Base-by-base conservation (phyloP, 225 moss, liverwort and hornwort species). In the Sphagnum tenellum region DNA sequence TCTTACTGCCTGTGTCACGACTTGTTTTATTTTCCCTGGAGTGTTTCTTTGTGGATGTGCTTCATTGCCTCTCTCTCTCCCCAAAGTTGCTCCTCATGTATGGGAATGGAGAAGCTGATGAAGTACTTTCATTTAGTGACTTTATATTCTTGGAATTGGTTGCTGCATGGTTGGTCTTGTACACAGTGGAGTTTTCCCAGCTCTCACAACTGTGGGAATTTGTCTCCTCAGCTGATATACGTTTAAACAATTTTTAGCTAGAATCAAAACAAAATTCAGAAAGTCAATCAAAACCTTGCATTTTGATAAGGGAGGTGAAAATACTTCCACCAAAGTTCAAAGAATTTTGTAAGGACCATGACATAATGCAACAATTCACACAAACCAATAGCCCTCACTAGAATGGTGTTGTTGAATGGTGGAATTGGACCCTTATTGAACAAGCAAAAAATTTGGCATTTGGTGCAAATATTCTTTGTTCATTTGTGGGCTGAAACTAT, bases 301-400 rank as follows among this genome's bases (percentile, higher is more conserved):
- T 2, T 49, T 2, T 3, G 59, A 59, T n/a, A 68, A 60, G 5
- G 67, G 67, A 47, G 67, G 67, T 3, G 59, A 68, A 59, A 49
- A 68, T n/a, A 58, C 12, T 5, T 59, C 46, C 5, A 59, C 3
- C 4, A 46, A 46, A 3, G 9, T 67, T 66, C 12, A 3, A 10
- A 3, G 6, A 55, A 4, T 59, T 14, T 11, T 67, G 67, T 60
- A 57, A 47, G 29, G 13, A 58, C 44, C 67, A 67, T 29, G 67
- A 57, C 6, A 58, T 67, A 3, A 7, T 11, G 47, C n/a, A 46
- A 46, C 57, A 67, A 49, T 60, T 67, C 44, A 57, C 58, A 48
- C 58, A 57, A 48, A 4, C 57, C 4, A 49, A 60, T 44, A 67
- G 57, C 10, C 67, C 67, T 5, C 67, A 58, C 14, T 57, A 58